Evolutionary conservation across 2,329 filamentous ascomycete species (phyloP), one percentile per base, ranked within the genome.

Genomic region (Nothomitra cinnamomea): DNA sequence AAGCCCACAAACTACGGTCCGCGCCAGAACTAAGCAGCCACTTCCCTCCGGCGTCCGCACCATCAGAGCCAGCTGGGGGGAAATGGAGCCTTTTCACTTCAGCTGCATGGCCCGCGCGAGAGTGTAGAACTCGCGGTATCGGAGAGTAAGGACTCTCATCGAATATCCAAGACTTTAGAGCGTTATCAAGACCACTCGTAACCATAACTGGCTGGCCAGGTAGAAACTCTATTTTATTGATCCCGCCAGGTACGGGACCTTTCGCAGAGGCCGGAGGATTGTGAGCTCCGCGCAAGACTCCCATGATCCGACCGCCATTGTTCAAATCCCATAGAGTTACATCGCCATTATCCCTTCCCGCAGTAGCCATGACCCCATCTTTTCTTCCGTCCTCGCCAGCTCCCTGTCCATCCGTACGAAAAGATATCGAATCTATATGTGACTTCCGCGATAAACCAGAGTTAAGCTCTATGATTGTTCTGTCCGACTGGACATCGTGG

Each of bases 301-400:
- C 89, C 69, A 85, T 86, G 54, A 95, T 82, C 60, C 87, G 81
- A 3, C 88, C 88, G 15, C 88, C 88, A 38, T 84, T 77, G 64
- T 95, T 95, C 54, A 98, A 73, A 65, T 98, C 92, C 92, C 92
- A 98, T 58, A 98, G 83, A 0, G 87, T 94, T 45, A 98, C 78
- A 66, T 98, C 92, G 35, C 92, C 90, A 57, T 78, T 89, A 2
- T 78, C 74, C 24, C 74, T 72, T 21, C 86, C 88, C 7, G 87
- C 81, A 0, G 92, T 96, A 6, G 90, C 90, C 88, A 98, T 95
- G 53, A 95, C 87, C 53, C 92, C 92, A 36, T 88, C 79, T 60
- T 83, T 81, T 53, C 81, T 79, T 0, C 90, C 89, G 66, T 95
- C 87, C 35, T 87, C 80, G 6, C 89, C 90, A 15, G 92, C 89